Evolutionary conservation across 2,329 filamentous ascomycete genomes (phyloP).

Genomic region (Arthroderma sp.): DNA sequence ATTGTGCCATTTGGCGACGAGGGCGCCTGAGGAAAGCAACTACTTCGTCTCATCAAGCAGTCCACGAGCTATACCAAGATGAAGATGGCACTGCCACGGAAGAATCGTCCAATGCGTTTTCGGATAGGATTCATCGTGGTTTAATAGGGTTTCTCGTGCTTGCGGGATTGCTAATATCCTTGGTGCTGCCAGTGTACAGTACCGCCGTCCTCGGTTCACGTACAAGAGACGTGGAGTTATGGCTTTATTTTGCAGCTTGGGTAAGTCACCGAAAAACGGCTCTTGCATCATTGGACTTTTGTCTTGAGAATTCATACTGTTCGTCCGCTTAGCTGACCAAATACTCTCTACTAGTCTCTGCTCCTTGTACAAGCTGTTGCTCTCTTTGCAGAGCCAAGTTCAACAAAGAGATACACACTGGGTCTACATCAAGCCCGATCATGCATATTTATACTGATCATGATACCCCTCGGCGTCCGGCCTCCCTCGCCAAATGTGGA

Average conservation of each 20-base stretch:
- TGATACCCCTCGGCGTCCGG: constrained; percentile 6
- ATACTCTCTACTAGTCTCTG: constrained; percentile 13
- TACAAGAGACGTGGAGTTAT: constrained; percentile 38
- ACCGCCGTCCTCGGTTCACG: constrained; percentile 23
- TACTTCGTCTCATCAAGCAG: constrained; percentile 10
- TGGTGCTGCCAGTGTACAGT: constrained; percentile 44
- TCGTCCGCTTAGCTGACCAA: too few relatives aligned
- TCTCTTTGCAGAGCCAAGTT: constrained; percentile 23
- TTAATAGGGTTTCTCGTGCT: constrained; percentile 42
- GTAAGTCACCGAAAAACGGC: constrained; percentile 35
- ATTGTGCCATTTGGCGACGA: constrained; percentile 6
- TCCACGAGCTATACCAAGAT: constrained; percentile 48
- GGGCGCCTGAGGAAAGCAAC: constrained; percentile 3
- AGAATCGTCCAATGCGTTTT: constrained; percentile 50
- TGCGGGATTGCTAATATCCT: constrained; percentile 42
- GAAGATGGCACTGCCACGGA: constrained; percentile 55
- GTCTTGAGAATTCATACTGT: neutral
- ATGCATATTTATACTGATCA: constrained; percentile 16
- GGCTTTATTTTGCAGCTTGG: constrained; percentile 50
- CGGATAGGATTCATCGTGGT: constrained; percentile 45
- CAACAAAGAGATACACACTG: constrained; percentile 20
- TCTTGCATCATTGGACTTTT: neutral
- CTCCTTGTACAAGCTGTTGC: constrained; percentile 21
- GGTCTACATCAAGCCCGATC: constrained; percentile 20
- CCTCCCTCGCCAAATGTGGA: constrained; percentile 4